Conservation (phyloP, 352 stramenopile genomes). For the Phytophthora macrochlamydospora region DNA sequence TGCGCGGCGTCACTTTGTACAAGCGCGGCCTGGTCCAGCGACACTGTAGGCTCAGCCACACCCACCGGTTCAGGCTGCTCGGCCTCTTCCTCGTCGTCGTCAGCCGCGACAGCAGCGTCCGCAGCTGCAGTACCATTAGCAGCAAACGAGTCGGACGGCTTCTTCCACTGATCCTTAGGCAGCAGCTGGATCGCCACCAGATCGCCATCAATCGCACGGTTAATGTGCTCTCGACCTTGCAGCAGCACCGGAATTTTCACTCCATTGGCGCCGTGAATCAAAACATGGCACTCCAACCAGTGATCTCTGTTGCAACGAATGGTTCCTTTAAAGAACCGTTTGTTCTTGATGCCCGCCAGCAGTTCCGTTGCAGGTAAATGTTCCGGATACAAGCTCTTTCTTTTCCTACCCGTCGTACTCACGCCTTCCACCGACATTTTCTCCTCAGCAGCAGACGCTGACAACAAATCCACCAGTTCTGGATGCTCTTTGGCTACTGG, state of each 20-base stretch:
- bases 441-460: slow-evolving; percentile 36
- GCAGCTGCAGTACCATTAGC: slow-evolving; percentile 45
- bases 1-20: slow-evolving; percentile 56
- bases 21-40: slow-evolving; percentile 62
- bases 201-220: slow-evolving; percentile 98
- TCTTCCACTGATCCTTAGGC: slow-evolving; percentile 81
- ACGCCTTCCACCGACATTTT: slow-evolving; percentile 39
- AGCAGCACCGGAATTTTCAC: slow-evolving; percentile 76
- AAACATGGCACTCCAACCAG: slow-evolving; percentile 79
- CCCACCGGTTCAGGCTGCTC: slow-evolving; percentile 39
- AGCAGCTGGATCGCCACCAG: slow-evolving; percentile 96
- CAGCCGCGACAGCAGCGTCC: slow-evolving; percentile 45
- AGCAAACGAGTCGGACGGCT: slow-evolving; percentile 72
- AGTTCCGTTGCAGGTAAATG: slow-evolving; percentile 81
- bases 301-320: slow-evolving; percentile 89
- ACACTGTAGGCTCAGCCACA: slow-evolving; percentile 70
- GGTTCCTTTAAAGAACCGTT: slow-evolving; percentile 89
- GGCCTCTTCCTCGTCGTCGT: slow-evolving; percentile 45
- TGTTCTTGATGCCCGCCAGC: slow-evolving; percentile 87
- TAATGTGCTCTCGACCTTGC: slow-evolving; percentile 90
- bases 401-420: slow-evolving; percentile 43
- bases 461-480: slow-evolving; percentile 67
- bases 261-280: slow-evolving; percentile 72
- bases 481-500: slow-evolving; percentile 48
- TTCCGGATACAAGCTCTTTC: slow-evolving; percentile 75